phyloP scores from a whole-genome alignment of 2,329 filamentous ascomycete species.

The Tothia fuscella region DNA sequence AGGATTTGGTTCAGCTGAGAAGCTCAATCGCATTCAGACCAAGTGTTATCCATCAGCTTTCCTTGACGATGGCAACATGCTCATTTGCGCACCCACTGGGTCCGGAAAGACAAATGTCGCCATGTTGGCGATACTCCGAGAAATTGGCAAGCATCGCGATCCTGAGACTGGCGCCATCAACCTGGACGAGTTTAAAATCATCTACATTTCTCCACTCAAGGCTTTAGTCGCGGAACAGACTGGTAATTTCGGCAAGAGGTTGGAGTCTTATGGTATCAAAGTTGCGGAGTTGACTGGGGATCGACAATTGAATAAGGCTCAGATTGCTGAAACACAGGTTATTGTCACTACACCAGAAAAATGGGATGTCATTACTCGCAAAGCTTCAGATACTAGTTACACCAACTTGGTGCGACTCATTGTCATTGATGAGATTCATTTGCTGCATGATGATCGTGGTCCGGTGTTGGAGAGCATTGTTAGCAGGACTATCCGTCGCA shows the following conservation, averaged over 20 bases:
- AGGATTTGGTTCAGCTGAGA: slow-evolving; percentile 76
- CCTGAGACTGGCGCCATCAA: slow-evolving; percentile 85
- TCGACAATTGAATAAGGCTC: slow-evolving; percentile 94
- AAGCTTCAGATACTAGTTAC: slow-evolving; percentile 92
- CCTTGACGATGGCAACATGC: slow-evolving; percentile 89
- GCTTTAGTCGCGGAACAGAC: slow-evolving; percentile 96
- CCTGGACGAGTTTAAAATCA: slow-evolving; percentile 93
- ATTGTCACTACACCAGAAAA: slow-evolving; percentile 98
- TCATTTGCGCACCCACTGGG: slow-evolving; percentile 92
- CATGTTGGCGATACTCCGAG: slow-evolving; percentile 90
- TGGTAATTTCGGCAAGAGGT: slow-evolving; percentile 85
- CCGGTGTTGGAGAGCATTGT: slow-evolving; percentile 96
- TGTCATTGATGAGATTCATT: slow-evolving; percentile 95
- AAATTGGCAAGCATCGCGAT: slow-evolving; percentile 91
- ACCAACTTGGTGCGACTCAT: slow-evolving; percentile 93
- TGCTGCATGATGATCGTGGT: slow-evolving; percentile 93
- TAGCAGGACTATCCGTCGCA: slow-evolving; percentile 80
- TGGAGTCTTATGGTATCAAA: slow-evolving; percentile 81
- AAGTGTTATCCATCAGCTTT: slow-evolving; percentile 88
- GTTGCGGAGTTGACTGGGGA: slow-evolving; percentile 96
- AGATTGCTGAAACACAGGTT: slow-evolving; percentile 94
- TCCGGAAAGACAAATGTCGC: slow-evolving; percentile 98
- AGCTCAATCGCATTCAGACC: slow-evolving; percentile 90
- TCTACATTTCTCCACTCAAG: slow-evolving; percentile 93
- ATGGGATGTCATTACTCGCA: slow-evolving; percentile 97